Base-by-base conservation (phyloP, 192 early-diverging fungal genomes). In the Coemansia sp. region DNA sequence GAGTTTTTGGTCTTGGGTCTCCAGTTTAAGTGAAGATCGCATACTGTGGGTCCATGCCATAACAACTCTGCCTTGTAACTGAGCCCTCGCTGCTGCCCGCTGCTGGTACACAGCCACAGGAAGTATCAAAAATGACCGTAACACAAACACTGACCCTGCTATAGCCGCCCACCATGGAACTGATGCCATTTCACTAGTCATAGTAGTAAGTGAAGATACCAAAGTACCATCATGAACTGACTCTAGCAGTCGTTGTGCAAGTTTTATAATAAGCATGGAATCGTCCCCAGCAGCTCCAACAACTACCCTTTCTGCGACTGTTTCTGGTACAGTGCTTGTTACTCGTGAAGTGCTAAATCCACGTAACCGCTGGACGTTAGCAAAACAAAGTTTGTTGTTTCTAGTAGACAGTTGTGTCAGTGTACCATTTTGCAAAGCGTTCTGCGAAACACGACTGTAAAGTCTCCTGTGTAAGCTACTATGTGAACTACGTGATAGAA, bases 91-190 rank as follows among this genome's bases (percentile, higher is more conserved):
- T 5, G 54, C 12, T 16, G 68, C 65, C 18, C 73, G 64, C 48
- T 81, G 68, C 72, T 71, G 73, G 30, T 67, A 67, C 0, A 81
- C 26, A 7, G 49, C 57, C 8, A 71, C 14, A 0, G 78, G 78
- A 27, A 67, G 49, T 4, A 64, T 52, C 25, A 81, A 21, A 1
- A 48, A n/a, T 23, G 55, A 16, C 1, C 72, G 72, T 32, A 66
- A 21, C 22, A 55, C 54, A 10, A 68, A 28, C 3, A 68, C 54
- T 2, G 78, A 38, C 5, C 65, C 72, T 7, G 44, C 59, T 23
- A 81, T 81, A 2, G 70, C 69, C 0, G 23, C 60, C 72, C 78
- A 81, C 78, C 78, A 81, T 18, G 78, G 72, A 10, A 70, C 28
- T 4, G 65, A 50, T 5, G 10, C 32, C 24, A 30, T 32, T 16